Conservation (phyloP, 2,329 filamentous ascomycete species). For the Trichothecium sympodiale region DNA sequence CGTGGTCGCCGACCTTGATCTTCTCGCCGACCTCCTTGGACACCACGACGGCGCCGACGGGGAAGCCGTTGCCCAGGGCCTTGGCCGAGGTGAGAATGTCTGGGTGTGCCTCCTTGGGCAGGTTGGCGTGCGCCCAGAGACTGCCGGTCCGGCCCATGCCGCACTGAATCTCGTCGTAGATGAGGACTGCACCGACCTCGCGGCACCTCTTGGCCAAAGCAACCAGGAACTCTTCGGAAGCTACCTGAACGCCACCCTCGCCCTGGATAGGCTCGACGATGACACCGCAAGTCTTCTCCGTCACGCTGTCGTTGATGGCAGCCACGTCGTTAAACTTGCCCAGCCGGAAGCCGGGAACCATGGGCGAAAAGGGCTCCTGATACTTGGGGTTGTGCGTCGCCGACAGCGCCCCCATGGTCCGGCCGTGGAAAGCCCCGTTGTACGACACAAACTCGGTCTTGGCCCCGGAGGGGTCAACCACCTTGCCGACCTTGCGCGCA, state of each 20-base stretch:
- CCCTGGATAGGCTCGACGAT: constrained; percentile 97
- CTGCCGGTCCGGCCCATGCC: constrained; percentile 77
- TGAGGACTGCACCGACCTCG: constrained; percentile 76
- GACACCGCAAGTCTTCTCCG: constrained; percentile 79
- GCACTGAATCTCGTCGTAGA: constrained; percentile 97
- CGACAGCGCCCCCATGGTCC: constrained; percentile 91
- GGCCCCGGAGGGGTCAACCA: constrained; percentile 54
- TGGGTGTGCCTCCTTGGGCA: constrained; percentile 73
- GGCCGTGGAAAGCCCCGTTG: constrained; percentile 84
- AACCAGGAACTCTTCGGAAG: constrained; percentile 69
- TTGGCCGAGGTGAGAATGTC: constrained; percentile 93
- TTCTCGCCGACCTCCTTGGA: constrained; percentile 27
- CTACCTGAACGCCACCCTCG: constrained; percentile 84
- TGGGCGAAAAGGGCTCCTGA: constrained; percentile 86
- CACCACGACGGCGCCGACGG: constrained; percentile 62
- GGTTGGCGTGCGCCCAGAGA: constrained; percentile 76
- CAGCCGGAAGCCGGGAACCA: constrained; percentile 87
- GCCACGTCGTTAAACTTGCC: constrained; percentile 76
- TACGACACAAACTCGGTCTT: constrained; percentile 89
- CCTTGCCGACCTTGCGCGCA: constrained; percentile 79
- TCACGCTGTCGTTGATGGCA: constrained; percentile 63
- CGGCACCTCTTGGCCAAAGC: constrained; percentile 77
- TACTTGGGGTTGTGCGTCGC: constrained; percentile 98
- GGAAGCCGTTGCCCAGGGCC: constrained; percentile 91
- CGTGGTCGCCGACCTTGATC: constrained; percentile 63